Evolutionary conservation across 2,329 filamentous ascomycete species (phyloP).

Genomic region (Aspergillus fischeri): DNA sequence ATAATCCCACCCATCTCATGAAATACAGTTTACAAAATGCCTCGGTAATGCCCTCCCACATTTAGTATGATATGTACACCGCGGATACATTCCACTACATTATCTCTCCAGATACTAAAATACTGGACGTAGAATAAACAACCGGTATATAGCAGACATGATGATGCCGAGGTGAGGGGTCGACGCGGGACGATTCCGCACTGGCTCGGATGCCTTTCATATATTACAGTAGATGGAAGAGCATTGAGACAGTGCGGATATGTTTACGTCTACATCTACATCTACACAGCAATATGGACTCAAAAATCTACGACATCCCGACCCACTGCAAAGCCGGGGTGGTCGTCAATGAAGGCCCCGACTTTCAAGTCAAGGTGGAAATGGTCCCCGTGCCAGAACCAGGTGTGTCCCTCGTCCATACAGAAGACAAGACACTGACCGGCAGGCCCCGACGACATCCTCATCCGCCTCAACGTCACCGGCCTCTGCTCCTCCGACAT

Average conservation of each 20-base stretch:
- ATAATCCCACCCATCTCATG: no score
- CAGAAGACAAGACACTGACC: background rate
- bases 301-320: constrained; percentile 33
- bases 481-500: constrained; percentile 57
- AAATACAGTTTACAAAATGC: no score
- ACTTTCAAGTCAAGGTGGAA: constrained; percentile 47
- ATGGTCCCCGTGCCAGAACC: constrained; percentile 48
- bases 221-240: no score
- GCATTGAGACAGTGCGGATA: background rate
- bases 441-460: constrained; percentile 50
- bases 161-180: no score
- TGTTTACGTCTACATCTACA: background rate
- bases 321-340: constrained; percentile 50
- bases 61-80: no score
- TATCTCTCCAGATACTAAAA: no score
- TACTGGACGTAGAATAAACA: no score
- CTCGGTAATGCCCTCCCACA: no score
- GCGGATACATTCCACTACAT: no score
- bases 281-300: constrained; percentile 6
- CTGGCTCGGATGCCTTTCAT: constrained; percentile 1
- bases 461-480: constrained; percentile 55
- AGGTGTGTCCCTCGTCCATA: constrained; percentile 24
- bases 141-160: no score
- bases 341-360: constrained; percentile 47
- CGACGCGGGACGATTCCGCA: constrained; percentile 3